phyloP scores from a whole-genome alignment of 352 stramenopile genomes.

The Pythium oligandrum region DNA sequence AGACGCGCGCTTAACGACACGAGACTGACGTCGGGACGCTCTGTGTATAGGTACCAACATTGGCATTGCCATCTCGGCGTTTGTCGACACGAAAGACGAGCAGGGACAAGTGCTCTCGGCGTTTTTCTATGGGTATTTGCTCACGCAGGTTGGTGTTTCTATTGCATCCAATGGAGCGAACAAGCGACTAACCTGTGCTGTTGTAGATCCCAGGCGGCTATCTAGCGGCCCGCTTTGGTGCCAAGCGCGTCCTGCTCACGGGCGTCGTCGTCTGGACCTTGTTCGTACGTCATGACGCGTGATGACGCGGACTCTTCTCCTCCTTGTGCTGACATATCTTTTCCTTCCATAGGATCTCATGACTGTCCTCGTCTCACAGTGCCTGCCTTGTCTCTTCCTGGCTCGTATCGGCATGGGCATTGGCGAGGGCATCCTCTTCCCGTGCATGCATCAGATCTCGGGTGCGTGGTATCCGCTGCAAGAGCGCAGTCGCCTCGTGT shows the following conservation, averaged over 20 bases:
- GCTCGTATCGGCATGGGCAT: constrained; percentile 78
- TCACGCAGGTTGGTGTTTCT: constrained; percentile 54
- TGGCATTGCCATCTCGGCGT: constrained; percentile 73
- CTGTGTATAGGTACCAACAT: constrained; percentile 74
- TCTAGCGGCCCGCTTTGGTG: constrained; percentile 59
- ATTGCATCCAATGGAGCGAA: neutral
- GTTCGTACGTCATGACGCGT: constrained; percentile 24
- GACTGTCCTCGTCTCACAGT: constrained; percentile 59
- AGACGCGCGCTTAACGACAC: constrained; percentile 8
- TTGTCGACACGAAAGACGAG: constrained; percentile 67
- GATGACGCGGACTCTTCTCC: constrained; percentile 2
- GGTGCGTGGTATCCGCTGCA: constrained; percentile 79
- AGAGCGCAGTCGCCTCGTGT: constrained; percentile 74
- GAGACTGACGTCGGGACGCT: neutral
- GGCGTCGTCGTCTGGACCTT: constrained; percentile 82
- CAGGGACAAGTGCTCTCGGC: constrained; percentile 78
- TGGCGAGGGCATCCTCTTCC: constrained; percentile 83
- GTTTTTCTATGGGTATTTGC: constrained; percentile 88
- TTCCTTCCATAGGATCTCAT: constrained; percentile 31
- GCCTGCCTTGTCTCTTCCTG: constrained; percentile 65
- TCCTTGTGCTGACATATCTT: constrained; percentile 10
- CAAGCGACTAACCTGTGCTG: no score
- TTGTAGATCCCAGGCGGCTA: constrained; percentile 71
- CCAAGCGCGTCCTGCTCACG: constrained; percentile 67
- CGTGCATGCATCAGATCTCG: constrained; percentile 86